Percentiles rank a stretch among this genome's conserved stretches.
Evolutionary conservation across 257 asterid genomes (phyloP).

Genomic region (Solanum virginianum): DNA sequence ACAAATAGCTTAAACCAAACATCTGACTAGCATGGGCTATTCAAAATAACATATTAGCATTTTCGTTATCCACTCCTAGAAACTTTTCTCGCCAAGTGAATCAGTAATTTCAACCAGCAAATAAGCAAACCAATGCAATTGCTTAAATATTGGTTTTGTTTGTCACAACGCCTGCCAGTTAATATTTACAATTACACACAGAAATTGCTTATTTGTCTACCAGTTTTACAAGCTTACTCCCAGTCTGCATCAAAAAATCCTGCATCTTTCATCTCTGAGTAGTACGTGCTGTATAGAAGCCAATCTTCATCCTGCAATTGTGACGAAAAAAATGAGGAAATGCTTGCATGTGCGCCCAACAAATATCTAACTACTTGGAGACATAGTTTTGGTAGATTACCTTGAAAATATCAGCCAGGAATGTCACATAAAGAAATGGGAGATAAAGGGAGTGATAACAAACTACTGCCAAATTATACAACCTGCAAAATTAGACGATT

Average conservation of each 20-base stretch:
- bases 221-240: slow-evolving; percentile 32
- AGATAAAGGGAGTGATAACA: slow-evolving; percentile 73
- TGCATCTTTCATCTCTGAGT: slow-evolving; percentile 91
- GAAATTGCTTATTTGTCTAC: not conserved
- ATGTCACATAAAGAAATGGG: slow-evolving; percentile 50
- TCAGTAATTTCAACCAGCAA: not conserved
- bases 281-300: slow-evolving; percentile 79
- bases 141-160: not conserved
- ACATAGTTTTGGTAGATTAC: slow-evolving; percentile 20
- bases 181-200: not conserved
- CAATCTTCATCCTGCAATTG: slow-evolving; percentile 75
- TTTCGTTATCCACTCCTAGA: too few relatives aligned
- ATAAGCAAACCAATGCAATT: not conserved
- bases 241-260: slow-evolving; percentile 75
- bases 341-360: not conserved
- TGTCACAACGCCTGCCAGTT: not conserved
- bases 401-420: slow-evolving; percentile 78
- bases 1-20: not conserved
- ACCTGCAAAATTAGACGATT: slow-evolving; percentile 30
- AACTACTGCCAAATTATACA: slow-evolving; percentile 39
- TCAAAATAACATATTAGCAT: not conserved
- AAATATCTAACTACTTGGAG: not conserved
- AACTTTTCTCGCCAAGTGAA: not conserved
- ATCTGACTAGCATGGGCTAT: not conserved
- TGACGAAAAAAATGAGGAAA: not conserved